Evolutionary conservation across 2,329 filamentous ascomycete species (phyloP).

Genomic region (Colletotrichum orchidophilum): DNA sequence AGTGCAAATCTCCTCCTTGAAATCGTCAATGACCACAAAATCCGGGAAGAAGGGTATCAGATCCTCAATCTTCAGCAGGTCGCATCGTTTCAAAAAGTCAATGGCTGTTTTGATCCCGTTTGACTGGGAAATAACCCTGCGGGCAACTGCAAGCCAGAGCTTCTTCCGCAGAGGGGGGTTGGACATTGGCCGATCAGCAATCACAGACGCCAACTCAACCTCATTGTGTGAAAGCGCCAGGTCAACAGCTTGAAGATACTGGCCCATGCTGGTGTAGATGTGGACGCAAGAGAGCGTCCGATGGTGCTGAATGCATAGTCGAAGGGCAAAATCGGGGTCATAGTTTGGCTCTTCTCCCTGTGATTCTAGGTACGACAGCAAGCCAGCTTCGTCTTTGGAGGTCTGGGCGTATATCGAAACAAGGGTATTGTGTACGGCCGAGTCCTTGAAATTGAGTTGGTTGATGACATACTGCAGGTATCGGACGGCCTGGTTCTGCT

Average conservation of each 20-base stretch:
- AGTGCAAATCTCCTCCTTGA: constrained; percentile 96
- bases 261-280: constrained; percentile 96
- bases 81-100: constrained; percentile 90
- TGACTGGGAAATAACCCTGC: constrained; percentile 88
- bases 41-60: constrained; percentile 98
- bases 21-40: constrained; percentile 98
- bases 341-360: constrained; percentile 89
- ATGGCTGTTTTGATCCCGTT: constrained; percentile 93
- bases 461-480: constrained; percentile 96
- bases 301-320: constrained; percentile 93
- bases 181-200: constrained; percentile 86
- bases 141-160: constrained; percentile 93
- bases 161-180: constrained; percentile 87
- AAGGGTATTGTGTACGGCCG: constrained; percentile 95
- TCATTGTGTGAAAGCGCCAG: constrained; percentile 90
- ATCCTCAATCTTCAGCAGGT: constrained; percentile 93
- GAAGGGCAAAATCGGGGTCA: constrained; percentile 94
- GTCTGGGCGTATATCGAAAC: constrained; percentile 94
- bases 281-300: constrained; percentile 95
- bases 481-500: constrained; percentile 88
- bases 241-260: constrained; percentile 93
- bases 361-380: constrained; percentile 89
- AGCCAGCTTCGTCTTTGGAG: constrained; percentile 82
- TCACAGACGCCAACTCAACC: constrained; percentile 86
- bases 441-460: constrained; percentile 79